Evolutionary conservation across 352 stramenopile genomes (phyloP).

Genomic region (Achlya hypogyna): DNA sequence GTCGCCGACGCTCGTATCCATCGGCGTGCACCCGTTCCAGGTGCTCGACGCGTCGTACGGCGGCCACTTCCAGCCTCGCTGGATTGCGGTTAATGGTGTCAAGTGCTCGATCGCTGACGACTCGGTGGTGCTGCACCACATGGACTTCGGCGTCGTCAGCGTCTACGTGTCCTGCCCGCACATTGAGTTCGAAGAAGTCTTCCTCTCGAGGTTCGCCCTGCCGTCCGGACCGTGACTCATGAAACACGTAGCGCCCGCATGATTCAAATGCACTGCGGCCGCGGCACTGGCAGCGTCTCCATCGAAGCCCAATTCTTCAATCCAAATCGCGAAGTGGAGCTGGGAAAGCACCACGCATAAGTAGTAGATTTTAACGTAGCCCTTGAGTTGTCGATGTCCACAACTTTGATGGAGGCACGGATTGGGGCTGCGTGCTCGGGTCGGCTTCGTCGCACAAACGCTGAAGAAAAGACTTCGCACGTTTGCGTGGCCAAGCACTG

Average conservation of each 20-base stretch:
- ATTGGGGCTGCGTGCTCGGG: too few species aligned
- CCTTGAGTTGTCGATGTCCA: too few species aligned
- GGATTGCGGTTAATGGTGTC: constrained; percentile 14
- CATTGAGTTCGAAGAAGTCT: constrained; percentile 16
- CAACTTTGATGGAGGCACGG: too few species aligned
- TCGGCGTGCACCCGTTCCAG: constrained; percentile 12
- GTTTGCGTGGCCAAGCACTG: too few species aligned
- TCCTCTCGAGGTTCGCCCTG: constrained; percentile 2
- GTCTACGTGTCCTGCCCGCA: constrained; percentile 19
- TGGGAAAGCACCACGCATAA: not conserved
- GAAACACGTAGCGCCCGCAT: constrained; percentile 6
- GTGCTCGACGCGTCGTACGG: constrained; percentile 18
- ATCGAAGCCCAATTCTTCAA: constrained; percentile 9
- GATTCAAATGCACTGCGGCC: constrained; percentile 5
- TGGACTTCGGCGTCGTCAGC: constrained; percentile 18
- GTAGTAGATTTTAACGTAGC: too few species aligned
- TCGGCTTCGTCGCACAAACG: too few species aligned
- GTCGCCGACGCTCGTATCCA: not conserved
- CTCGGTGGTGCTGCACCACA: not conserved
- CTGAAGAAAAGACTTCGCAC: too few species aligned
- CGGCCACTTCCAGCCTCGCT: constrained; percentile 10
- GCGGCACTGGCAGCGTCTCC: not conserved
- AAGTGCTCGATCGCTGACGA: not conserved
- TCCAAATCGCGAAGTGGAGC: not conserved
- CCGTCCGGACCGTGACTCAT: too few species aligned